Conservation (phyloP, 1,139 yeast genomes). For the Kodamaea ohmeri region DNA sequence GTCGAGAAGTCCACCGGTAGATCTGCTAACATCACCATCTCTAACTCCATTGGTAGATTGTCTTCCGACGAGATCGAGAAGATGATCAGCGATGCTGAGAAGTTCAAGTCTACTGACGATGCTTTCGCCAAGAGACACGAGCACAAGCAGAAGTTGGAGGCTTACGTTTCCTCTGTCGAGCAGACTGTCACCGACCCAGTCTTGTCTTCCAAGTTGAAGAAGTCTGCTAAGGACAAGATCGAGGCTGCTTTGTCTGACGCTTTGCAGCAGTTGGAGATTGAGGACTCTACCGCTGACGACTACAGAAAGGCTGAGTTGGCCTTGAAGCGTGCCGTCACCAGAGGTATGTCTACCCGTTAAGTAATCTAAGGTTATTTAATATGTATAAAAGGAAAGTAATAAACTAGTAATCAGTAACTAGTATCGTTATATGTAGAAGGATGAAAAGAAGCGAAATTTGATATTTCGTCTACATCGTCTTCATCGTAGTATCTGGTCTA, state of each 20-base stretch:
- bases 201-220: slow-evolving; percentile 96
- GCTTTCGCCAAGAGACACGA: slow-evolving; percentile 99
- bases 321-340: slow-evolving; percentile 98
- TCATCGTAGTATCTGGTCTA: no score
- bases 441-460: no score
- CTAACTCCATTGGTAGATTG: slow-evolving; percentile 99
- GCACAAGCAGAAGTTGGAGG: slow-evolving; percentile 99
- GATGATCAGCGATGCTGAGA: slow-evolving; percentile 98
- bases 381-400: slow-evolving; percentile 23
- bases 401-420: slow-evolving; percentile 16
- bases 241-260: slow-evolving; percentile 99
- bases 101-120: slow-evolving; percentile 98
- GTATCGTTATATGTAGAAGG: no score
- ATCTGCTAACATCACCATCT: slow-evolving; percentile 98
- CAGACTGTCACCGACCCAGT: slow-evolving; percentile 97
- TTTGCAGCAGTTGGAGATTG: slow-evolving; percentile 95
- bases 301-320: slow-evolving; percentile 99
- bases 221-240: slow-evolving; percentile 96
- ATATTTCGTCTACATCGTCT: no score
- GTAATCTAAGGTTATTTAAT: slow-evolving; percentile 20
- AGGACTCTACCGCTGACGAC: slow-evolving; percentile 95
- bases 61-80: slow-evolving; percentile 96
- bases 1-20: slow-evolving; percentile 99
- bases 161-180: slow-evolving; percentile 97
- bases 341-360: slow-evolving; percentile 99